These are phyloP conservation scores for Penicillium sp. DNA, from an alignment of 2,329 filamentous ascomycete species.

Conservation along the genomic window DNA sequence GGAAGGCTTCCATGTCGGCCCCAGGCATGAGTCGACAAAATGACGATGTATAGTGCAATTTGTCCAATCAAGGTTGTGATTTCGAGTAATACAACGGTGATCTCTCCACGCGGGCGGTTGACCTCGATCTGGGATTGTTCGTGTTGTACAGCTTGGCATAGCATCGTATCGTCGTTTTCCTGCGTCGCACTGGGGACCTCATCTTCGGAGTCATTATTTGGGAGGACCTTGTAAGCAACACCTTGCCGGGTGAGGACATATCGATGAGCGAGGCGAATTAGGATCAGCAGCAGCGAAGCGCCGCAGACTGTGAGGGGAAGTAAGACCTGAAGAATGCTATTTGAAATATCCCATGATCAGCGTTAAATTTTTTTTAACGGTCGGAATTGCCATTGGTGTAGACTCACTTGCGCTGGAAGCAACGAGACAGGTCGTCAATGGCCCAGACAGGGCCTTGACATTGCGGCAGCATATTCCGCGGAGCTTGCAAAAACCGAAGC, in stretches of 20 bases:
- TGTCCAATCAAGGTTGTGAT: constrained; percentile 64
- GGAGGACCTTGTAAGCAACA: constrained; percentile 48
- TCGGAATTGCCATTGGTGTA: not conserved
- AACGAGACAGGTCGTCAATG: constrained; percentile 53
- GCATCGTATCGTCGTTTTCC: constrained; percentile 46
- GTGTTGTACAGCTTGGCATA: constrained; percentile 46
- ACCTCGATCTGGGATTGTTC: constrained; percentile 51
- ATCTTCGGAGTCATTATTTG: constrained; percentile 31
- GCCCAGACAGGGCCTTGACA: constrained; percentile 53
- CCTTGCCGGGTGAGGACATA: constrained; percentile 46
- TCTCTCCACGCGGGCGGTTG: constrained; percentile 66
- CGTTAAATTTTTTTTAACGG: not conserved
- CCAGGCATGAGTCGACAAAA: constrained; percentile 54
- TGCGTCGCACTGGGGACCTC: constrained; percentile 48
- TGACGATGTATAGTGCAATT: constrained; percentile 58
- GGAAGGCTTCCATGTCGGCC: constrained; percentile 51
- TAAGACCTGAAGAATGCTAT: constrained; percentile 68
- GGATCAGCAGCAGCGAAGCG: constrained; percentile 61
- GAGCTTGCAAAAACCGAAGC: constrained; percentile 10
- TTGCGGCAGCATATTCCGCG: constrained; percentile 44
- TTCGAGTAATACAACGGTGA: constrained; percentile 63
- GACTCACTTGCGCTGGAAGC: constrained; percentile 51
- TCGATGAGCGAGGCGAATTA: constrained; percentile 50
- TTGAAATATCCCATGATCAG: constrained; percentile 10
- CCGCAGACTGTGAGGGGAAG: constrained; percentile 65